Percentiles rank a stretch among this genome's conserved stretches.
phyloP scores from a whole-genome alignment of 352 stramenopile species.

The Plasmopara muralis region DNA sequence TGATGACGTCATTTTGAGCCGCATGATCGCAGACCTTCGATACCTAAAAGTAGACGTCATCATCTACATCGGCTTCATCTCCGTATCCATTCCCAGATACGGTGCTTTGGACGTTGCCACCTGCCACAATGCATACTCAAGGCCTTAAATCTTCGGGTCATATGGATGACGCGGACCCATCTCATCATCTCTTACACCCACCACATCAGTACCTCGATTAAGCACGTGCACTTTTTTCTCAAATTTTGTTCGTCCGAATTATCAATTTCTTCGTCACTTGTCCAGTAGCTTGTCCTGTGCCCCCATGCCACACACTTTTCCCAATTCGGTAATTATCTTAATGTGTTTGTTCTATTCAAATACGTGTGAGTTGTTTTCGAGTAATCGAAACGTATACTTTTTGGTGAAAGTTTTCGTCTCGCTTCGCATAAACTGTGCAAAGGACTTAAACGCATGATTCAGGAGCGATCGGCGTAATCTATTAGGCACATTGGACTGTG shows the following conservation, averaged over 20 bases:
- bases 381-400: slow-evolving; percentile 9
- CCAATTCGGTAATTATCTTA: slow-evolving; percentile 13
- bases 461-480: slow-evolving; percentile 74
- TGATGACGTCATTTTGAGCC: too few species aligned
- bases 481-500: not conserved
- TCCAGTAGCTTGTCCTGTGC: slow-evolving; percentile 80
- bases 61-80: slow-evolving; percentile 85
- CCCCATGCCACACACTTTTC: slow-evolving; percentile 15
- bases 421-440: slow-evolving; percentile 49
- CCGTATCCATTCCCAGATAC: slow-evolving; percentile 91
- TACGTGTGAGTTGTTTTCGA: slow-evolving; percentile 63
- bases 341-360: slow-evolving; percentile 47
- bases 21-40: too few species aligned
- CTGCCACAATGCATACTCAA: slow-evolving; percentile 81
- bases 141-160: slow-evolving; percentile 49
- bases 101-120: slow-evolving; percentile 45
- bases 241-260: slow-evolving; percentile 88
- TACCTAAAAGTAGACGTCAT: slow-evolving; percentile 58
- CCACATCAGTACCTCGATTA: slow-evolving; percentile 16
- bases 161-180: slow-evolving; percentile 57
- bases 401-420: slow-evolving; percentile 11
- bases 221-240: slow-evolving; percentile 86
- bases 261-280: slow-evolving; percentile 87
- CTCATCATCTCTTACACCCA: slow-evolving; percentile 42
- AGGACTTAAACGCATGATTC: slow-evolving; percentile 71